Evolutionary conservation across 345 rosid species (phyloP).

Genomic region (Lepidium aucheri): DNA sequence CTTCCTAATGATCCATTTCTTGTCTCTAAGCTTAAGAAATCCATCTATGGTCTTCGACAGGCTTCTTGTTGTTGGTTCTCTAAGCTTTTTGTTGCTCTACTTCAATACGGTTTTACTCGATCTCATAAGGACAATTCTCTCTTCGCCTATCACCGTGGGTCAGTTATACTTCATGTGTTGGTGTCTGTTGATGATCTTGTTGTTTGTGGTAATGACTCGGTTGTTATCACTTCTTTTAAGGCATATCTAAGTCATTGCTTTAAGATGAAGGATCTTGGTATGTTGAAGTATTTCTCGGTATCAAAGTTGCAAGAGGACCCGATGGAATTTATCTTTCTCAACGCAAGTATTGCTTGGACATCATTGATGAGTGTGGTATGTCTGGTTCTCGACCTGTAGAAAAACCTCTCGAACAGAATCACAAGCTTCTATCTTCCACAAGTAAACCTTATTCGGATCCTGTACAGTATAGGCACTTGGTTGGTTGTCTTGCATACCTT

Average conservation of each 20-base stretch:
- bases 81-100: accelerated
- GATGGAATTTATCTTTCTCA: neutral
- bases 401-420: too few relatives aligned
- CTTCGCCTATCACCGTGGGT: accelerated
- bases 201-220: neutral
- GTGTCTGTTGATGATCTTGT: neutral
- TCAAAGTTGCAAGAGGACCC: neutral
- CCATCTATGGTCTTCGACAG: neutral
- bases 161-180: neutral
- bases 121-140: neutral
- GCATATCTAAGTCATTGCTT: neutral
- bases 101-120: neutral
- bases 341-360: neutral
- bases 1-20: accelerated
- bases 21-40: neutral
- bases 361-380: neutral
- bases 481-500: too few relatives aligned
- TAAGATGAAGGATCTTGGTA: neutral
- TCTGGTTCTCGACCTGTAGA: neutral
- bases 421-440: too few relatives aligned
- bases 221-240: accelerated
- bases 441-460: too few relatives aligned
- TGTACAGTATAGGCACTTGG: too few relatives aligned
- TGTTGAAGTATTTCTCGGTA: neutral
- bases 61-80: neutral